Evolutionary conservation across 805 yeast genomes (phyloP).

Genomic region (Hermanozyma aechmeae): DNA sequence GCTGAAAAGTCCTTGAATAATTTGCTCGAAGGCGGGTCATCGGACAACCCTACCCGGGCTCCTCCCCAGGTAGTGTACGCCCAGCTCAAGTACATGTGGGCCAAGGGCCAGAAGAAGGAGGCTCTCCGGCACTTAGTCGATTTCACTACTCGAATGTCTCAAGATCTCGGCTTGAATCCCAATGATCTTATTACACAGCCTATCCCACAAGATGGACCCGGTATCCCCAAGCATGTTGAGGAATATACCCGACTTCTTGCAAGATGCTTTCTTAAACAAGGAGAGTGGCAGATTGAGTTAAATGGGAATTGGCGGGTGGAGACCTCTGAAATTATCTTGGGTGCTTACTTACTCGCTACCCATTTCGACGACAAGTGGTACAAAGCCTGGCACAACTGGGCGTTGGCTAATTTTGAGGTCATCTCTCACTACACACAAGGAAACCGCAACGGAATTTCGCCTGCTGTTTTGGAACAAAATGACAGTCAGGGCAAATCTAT

Average conservation of each 20-base stretch:
- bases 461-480: conserved; percentile 18
- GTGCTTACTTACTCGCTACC: conserved; percentile 88
- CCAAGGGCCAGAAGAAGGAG: conserved; percentile 78
- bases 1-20: conserved; percentile 88
- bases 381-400: conserved; percentile 99
- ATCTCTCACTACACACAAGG: conserved; percentile 49
- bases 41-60: conserved; percentile 60
- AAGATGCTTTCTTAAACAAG: conserved; percentile 92
- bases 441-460: conserved; percentile 6
- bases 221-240: conserved; percentile 65
- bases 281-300: conserved; percentile 92
- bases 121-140: conserved; percentile 81
- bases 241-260: conserved; percentile 82
- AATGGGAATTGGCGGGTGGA: conserved; percentile 74
- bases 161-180: conserved; percentile 78
- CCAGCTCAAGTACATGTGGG: conserved; percentile 95
- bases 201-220: conserved; percentile 63
- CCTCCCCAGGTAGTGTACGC: conserved; percentile 98
- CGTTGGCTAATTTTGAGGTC: conserved; percentile 93
- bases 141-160: conserved; percentile 85
- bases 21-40: conserved; percentile 65
- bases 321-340: conserved; percentile 72
- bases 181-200: conserved; percentile 84
- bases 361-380: conserved; percentile 92
- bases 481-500: conserved; percentile 10